These are phyloP conservation scores for Meyerozyma sp. DNA, from an alignment of 1,139 yeast species.

Conservation along the genomic window DNA sequence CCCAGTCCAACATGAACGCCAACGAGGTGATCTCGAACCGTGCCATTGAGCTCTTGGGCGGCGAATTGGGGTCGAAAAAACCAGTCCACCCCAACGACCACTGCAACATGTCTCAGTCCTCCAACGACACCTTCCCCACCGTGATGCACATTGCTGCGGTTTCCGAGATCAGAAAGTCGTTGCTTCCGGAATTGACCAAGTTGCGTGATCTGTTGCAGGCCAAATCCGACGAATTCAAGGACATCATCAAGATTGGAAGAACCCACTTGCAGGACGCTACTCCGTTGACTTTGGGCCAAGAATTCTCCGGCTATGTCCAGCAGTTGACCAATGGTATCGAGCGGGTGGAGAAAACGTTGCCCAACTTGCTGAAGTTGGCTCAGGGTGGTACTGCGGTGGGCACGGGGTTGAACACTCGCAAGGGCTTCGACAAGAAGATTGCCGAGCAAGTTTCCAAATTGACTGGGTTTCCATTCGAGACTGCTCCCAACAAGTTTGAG, in stretches of 20 bases:
- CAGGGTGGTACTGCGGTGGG: constrained; percentile 99
- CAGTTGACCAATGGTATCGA: constrained; percentile 87
- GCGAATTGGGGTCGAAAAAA: constrained; percentile 80
- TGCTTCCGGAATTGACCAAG: constrained; percentile 73
- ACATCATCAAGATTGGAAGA: constrained; percentile 96
- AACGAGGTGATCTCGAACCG: constrained; percentile 97
- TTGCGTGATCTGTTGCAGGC: constrained; percentile 72
- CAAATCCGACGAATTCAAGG: constrained; percentile 76
- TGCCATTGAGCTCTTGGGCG: constrained; percentile 94
- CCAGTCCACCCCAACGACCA: constrained; percentile 99
- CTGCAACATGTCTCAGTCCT: constrained; percentile 96
- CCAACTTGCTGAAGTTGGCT: constrained; percentile 76
- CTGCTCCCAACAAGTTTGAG: constrained; percentile 98
- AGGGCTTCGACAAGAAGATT: constrained; percentile 81
- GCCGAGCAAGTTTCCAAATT: constrained; percentile 75
- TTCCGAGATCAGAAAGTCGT: constrained; percentile 67
- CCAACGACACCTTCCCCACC: constrained; percentile 98
- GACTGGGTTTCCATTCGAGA: constrained; percentile 82
- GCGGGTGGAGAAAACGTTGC: constrained; percentile 73
- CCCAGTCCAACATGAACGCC: constrained; percentile 98
- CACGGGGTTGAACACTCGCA: constrained; percentile 90
- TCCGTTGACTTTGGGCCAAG: constrained; percentile 96
- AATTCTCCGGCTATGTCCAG: constrained; percentile 93
- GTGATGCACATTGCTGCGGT: constrained; percentile 99
- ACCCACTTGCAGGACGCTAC: constrained; percentile 99